Conservation (phyloP, 2,329 filamentous ascomycete species). For the Fusarium paranaense region DNA sequence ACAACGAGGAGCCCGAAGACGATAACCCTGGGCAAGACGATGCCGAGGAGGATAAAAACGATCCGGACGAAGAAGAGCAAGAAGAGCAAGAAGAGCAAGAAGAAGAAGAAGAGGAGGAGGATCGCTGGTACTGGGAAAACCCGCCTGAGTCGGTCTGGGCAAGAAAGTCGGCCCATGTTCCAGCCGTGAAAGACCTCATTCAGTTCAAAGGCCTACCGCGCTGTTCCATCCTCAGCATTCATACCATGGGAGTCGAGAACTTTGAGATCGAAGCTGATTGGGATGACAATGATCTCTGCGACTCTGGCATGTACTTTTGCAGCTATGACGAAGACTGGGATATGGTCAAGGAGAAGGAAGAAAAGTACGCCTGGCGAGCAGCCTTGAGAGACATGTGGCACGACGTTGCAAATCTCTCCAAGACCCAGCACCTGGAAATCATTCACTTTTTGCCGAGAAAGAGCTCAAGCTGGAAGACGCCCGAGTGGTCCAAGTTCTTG, state of each 20-base stretch:
- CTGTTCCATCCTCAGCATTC: not conserved
- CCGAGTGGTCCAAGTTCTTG: conserved; percentile 2
- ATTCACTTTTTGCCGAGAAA: conserved; percentile 3
- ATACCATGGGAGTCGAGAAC: not conserved
- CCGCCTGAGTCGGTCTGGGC: conserved; percentile 21
- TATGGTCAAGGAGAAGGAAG: not conserved
- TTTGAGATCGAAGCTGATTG: conserved; percentile 3
- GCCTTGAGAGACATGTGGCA: conserved; percentile 11
- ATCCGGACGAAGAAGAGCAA: not conserved
- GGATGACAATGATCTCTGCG: not conserved
- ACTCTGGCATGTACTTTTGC: conserved; percentile 8
- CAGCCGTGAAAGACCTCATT: not conserved
- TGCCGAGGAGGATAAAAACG: not conserved
- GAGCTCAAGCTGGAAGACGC: not conserved
- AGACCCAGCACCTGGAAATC: not conserved
- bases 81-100: not conserved
- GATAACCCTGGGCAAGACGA: not conserved
- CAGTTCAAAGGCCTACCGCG: not conserved
- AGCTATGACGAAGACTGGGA: not conserved
- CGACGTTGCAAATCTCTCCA: not conserved
- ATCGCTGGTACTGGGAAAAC: not conserved
- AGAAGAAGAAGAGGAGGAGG: not conserved
- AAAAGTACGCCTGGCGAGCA: not conserved
- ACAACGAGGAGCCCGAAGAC: not conserved
- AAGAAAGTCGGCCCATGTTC: not conserved